Evolutionary conservation across 202 grass and related monocot genomes (phyloP).

Genomic region (Setaria italica): DNA sequence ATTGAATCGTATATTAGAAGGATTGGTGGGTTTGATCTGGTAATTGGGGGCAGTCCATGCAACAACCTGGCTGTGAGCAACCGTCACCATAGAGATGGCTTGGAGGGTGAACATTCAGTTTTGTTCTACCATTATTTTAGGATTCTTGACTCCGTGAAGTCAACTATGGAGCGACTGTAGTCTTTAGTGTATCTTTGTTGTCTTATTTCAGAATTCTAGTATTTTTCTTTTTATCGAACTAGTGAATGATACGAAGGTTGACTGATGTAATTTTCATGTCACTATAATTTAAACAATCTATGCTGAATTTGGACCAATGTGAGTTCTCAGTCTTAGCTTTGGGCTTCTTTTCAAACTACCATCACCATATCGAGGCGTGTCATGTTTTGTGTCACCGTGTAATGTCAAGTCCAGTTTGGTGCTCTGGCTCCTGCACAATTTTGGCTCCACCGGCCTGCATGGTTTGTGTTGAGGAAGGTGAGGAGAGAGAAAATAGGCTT

Average conservation of each 20-base stretch:
- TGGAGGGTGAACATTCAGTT: slow-evolving; percentile 65
- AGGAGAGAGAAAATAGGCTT: too few species aligned
- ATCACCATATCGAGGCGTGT: too few species aligned
- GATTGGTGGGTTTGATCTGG: slow-evolving; percentile 69
- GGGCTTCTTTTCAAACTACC: background rate
- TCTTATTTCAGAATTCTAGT: background rate
- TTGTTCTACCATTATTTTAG: slow-evolving; percentile 76
- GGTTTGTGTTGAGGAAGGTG: too few species aligned
- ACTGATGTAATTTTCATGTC: background rate
- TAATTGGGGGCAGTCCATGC: slow-evolving; percentile 83
- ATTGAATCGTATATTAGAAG: slow-evolving; percentile 48
- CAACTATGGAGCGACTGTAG: slow-evolving; percentile 51
- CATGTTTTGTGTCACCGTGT: too few species aligned
- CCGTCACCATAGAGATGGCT: slow-evolving; percentile 58
- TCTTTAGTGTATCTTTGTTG: background rate
- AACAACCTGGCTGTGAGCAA: slow-evolving; percentile 87
- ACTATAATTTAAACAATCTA: background rate
- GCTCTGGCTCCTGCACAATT: too few species aligned
- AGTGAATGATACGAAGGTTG: background rate
- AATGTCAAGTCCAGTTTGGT: too few species aligned
- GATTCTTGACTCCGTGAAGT: slow-evolving; percentile 65
- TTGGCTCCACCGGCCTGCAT: too few species aligned
- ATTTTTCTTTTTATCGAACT: background rate
- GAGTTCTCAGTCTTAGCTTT: slow-evolving; percentile 35
- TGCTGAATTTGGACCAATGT: slow-evolving; percentile 11